Base-by-base conservation (phyloP, 768 basidiomycete species). In the Cyathus striatus region DNA sequence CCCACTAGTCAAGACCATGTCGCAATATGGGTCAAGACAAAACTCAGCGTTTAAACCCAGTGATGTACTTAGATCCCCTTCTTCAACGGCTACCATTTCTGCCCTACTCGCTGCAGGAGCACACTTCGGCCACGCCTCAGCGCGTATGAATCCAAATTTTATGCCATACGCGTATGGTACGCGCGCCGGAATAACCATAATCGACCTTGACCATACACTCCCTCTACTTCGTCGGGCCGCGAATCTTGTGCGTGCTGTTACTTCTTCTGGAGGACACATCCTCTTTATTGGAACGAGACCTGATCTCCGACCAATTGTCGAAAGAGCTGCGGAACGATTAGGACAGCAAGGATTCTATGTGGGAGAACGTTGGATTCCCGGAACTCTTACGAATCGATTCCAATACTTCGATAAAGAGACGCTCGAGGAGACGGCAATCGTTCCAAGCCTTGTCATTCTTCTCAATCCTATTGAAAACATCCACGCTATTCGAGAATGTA, bases 171-270 rank as follows among this genome's bases (percentile, higher is more conserved):
- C 94, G 25, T 97, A 96, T 59, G 96, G 94, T 47, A 79, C 80
- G 13, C 89, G 96, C 43, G 79, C 90, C 34, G 90, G 86, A 12
- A 76, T 97, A 52, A 90, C 90, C 38, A 75, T 97, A 61, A 97
- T 98, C 61, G 91, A 98, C 65, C 76, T 98, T 22, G 93, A 98
- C 60, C 86, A 88, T 52, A 96, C 96, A 0, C 69, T 98, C 4
- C 91, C 94, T 4, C 81, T 92, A 48, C 75, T 99, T 18, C 84
- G 93, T 14, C 86, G 93, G 42, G 92, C 95, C 6, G 88, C 91
- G 32, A 84, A 85, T 54, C 75, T 99, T 41, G 85, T 90, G 26
- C 84, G 89, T 39, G 84, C 85, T 25, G 70, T 97, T 35, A 85
- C 90, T 13, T 76, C 81, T 44, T 75, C 78, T 33, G 89, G 86